A percentile compares a stretch with the other conserved stretches of the same genome.
phyloP scores from a whole-genome alignment of 2,329 filamentous ascomycete genomes.

The Colletotrichum shisoi region DNA sequence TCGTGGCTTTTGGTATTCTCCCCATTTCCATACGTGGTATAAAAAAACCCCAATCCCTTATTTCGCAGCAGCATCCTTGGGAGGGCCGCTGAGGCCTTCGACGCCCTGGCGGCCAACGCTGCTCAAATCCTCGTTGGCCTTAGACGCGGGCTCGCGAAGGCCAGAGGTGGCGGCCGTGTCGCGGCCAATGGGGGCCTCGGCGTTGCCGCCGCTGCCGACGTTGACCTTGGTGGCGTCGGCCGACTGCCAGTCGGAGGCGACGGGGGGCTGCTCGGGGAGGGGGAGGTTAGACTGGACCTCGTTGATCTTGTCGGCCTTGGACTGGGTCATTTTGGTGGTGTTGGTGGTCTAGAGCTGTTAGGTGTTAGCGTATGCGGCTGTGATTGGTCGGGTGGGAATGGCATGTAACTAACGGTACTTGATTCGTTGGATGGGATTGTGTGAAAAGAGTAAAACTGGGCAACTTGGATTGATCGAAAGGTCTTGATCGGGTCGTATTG shows the following conservation, averaged over 20 bases:
- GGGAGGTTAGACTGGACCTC: slow-evolving; percentile 76
- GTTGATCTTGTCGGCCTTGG: slow-evolving; percentile 72
- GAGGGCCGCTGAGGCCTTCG: slow-evolving; percentile 63
- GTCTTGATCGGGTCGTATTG: neutral
- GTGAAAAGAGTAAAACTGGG: neutral
- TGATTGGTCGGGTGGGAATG: neutral
- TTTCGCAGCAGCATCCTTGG: slow-evolving; percentile 66
- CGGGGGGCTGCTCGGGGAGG: slow-evolving; percentile 78
- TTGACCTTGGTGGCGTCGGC: slow-evolving; percentile 73
- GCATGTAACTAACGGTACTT: slow-evolving; percentile 11
- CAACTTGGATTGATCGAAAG: neutral
- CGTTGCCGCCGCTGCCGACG: slow-evolving; percentile 67
- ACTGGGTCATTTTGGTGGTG: slow-evolving; percentile 51
- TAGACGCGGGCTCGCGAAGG: slow-evolving; percentile 67
- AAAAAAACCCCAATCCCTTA: slow-evolving; percentile 43
- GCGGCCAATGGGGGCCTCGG: slow-evolving; percentile 62
- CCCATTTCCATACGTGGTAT: neutral
- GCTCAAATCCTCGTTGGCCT: slow-evolving; percentile 63
- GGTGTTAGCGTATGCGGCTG: slow-evolving; percentile 17
- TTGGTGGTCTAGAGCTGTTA: neutral
- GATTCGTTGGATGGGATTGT: neutral
- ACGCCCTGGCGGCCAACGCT: slow-evolving; percentile 70
- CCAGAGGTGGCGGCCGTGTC: slow-evolving; percentile 59
- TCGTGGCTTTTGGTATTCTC: neutral
- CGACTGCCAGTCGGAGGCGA: slow-evolving; percentile 80